Base-by-base conservation (phyloP, 441 rosid genomes). In the Cnidoscolus chayamansa region DNA sequence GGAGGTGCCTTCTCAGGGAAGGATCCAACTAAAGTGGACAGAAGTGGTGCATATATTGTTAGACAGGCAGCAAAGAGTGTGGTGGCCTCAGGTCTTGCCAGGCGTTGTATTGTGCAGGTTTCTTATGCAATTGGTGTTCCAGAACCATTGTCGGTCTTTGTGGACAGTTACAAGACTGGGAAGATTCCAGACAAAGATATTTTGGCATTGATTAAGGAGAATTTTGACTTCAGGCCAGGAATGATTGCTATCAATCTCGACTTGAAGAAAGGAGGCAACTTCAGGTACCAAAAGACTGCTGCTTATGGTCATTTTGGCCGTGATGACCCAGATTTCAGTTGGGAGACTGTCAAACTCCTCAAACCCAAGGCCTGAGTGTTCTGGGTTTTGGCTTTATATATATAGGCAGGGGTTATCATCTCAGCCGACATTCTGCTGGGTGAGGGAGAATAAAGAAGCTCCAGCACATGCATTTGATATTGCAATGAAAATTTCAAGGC, bases 11-110 rank as follows among this genome's bases (percentile, higher is more conserved):
- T 84, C 81, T 84, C 87, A 2, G 87, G 87, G 48, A 84, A 82
- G 65, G 85, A 88, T 67, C 90, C 92, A 0, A 89, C 90, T 0
- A 86, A 89, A 82, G 90, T 87, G 76, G 90, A 89, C 77, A 86
- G 91, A 30, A 89, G 91, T 65, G 92, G 92, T 76, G 95, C 95
- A 16, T 89, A 89, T 32, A 83, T 90, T 43, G 93, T 80, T 53
- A 87, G 96, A 82, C 96, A 87, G 78, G 93, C 93, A 30, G 96
- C 96, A 43, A 90, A 90, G 83, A 89, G 91, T 17, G 88, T 87
- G 63, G 94, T 90, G 9, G 92, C 94, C 54, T 84, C 91, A 0
- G 88, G 89, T 48, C 94, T 89, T 0, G 97, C 97, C 9, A 84
- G 97, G 0, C 88, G 94, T 13, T 91, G 90, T 35, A 75, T 87